Conservation (phyloP, 2,329 filamentous ascomycete species). For the Fusarium haematococcum region DNA sequence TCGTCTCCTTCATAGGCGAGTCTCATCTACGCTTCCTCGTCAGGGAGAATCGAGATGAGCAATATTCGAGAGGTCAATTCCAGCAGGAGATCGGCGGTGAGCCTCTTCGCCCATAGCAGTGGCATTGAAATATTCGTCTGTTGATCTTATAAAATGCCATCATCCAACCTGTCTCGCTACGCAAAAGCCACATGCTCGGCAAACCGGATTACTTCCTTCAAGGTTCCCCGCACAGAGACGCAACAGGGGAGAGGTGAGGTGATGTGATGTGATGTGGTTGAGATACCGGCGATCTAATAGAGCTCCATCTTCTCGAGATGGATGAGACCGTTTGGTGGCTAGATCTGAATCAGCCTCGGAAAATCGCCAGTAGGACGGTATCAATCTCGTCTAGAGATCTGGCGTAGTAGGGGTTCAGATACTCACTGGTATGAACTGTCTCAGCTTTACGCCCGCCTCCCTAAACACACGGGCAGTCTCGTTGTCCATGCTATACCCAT, state of each 20-base stretch:
- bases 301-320: constrained; percentile 68
- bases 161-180: constrained; percentile 11
- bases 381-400: constrained; percentile 18
- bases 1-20: constrained; percentile 10
- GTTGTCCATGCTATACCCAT: constrained; percentile 93
- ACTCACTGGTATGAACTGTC: constrained; percentile 88
- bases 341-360: constrained; percentile 38
- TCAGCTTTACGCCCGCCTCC: constrained; percentile 83
- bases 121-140: constrained; percentile 13
- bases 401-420: constrained; percentile 15
- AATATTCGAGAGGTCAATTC: constrained; percentile 25
- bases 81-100: constrained; percentile 5
- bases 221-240: constrained; percentile 28
- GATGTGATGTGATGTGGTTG: constrained; percentile 14
- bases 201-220: constrained; percentile 10
- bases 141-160: constrained; percentile 33
- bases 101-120: background rate
- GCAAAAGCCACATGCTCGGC: constrained; percentile 32
- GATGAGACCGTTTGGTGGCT: constrained; percentile 74
- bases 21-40: constrained; percentile 26
- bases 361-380: background rate
- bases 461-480: constrained; percentile 85
- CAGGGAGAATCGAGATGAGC: constrained; percentile 34
- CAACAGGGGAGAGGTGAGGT: constrained; percentile 22
- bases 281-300: constrained; percentile 42